Base-by-base conservation (phyloP, 176 grass and related monocot species). In the Alopecurus myosuroides region DNA sequence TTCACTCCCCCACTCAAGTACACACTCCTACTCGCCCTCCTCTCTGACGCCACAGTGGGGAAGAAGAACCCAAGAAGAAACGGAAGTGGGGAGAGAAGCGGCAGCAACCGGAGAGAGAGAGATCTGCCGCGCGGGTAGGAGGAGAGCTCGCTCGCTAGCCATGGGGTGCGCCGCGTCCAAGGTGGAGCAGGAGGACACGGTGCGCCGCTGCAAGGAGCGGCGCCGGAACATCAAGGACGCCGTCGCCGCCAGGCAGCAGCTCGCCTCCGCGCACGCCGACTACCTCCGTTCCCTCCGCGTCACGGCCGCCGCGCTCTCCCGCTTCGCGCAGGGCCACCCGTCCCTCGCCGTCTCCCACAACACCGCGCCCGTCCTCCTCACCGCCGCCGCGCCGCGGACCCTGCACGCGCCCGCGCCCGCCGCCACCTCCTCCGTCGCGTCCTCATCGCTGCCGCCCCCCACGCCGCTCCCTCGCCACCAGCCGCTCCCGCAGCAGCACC, bases 131-230 rank as follows among this genome's bases (percentile, higher is more conserved):
- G 9, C 17, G 44, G 41, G 73, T 36, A 9, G 51, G 25, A n/a
- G 19, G 74, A 11, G 63, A 83, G 78, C 62, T 42, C 4, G 39
- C 40, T 26, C 9, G 40, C 40, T 11, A 40, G 82, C 20, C n/a
- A 99, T 99, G 97, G 97, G 94, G 30, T 99, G 97, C 81, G 48
- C 94, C 65, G 94, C 92, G 76, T 99, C 97, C 64, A 89, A 93
- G 70, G 86, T 97, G 84, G 97, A 99, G 57, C 92, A 99, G 63
- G 97, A 99, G 80, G 97, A 97, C 86, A 97, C 94, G 50, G 97
- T 99, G 64, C 89, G 97, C 7, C 94, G 97, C 50, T 99, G 97
- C 97, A 96, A 94, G 94, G 97, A 99, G 92, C 90, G 97, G 3
- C 94, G 94, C 40, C 94, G 90, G 20, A 79, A 94, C 75, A 99